Evolutionary conservation across 495 filamentous ascomycete genomes (phyloP).

Genomic region (Polyplosphaeria fusca): DNA sequence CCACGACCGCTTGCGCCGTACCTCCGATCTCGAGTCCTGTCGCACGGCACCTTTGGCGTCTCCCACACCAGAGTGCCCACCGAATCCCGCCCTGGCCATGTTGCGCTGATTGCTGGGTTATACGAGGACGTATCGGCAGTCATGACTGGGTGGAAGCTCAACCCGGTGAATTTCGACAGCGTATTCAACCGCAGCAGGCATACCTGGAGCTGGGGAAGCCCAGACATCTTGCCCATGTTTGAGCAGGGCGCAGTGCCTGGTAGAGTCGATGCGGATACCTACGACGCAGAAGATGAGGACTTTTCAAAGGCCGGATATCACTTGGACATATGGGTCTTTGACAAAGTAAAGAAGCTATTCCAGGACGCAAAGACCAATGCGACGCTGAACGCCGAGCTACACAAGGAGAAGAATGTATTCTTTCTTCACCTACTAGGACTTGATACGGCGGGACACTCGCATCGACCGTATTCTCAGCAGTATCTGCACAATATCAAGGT

Average conservation of each 20-base stretch:
- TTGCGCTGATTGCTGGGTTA: constrained; percentile 93
- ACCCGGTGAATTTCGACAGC: constrained; percentile 97
- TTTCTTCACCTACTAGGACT: constrained; percentile 96
- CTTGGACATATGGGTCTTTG: constrained; percentile 94
- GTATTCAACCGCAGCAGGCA: constrained; percentile 96
- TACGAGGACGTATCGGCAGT: constrained; percentile 99
- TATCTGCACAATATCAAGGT: constrained; percentile 93
- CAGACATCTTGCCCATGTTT: constrained; percentile 98
- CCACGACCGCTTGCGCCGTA: constrained; percentile 86
- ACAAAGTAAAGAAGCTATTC: constrained; percentile 84
- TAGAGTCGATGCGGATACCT: constrained; percentile 77
- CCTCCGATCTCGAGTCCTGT: constrained; percentile 80
- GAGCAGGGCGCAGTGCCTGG: constrained; percentile 87
- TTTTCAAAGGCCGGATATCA: constrained; percentile 76
- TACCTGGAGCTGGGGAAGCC: constrained; percentile 99
- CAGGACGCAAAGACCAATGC: constrained; percentile 69
- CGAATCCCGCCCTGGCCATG: constrained; percentile 95
- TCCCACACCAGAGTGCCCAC: constrained; percentile 98
- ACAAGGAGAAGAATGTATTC: constrained; percentile 86
- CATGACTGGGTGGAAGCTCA: constrained; percentile 97
- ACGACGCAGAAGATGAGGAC: constrained; percentile 82
- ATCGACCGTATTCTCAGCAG: constrained; percentile 90
- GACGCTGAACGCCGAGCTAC: constrained; percentile 69
- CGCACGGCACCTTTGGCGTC: constrained; percentile 95
- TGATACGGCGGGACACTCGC: constrained; percentile 86